Conservation (phyloP, 352 stramenopile species). For the Phytophthora fragariae region DNA sequence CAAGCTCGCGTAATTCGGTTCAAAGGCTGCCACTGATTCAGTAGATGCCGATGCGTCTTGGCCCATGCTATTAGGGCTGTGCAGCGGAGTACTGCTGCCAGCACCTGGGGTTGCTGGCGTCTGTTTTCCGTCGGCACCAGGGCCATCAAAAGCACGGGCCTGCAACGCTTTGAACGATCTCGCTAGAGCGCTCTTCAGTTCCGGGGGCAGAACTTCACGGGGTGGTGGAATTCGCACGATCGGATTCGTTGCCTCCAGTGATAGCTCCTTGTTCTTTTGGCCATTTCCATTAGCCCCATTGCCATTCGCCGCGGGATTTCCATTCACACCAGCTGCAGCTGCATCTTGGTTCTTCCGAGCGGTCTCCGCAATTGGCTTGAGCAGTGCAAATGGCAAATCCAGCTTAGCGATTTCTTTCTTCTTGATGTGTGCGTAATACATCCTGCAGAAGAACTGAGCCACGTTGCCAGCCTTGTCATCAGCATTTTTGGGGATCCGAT, state of each 20-base stretch:
- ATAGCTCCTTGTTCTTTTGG: slow-evolving; percentile 79
- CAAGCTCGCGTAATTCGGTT: slow-evolving; percentile 65
- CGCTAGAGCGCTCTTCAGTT: slow-evolving; percentile 76
- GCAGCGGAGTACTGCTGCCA: slow-evolving; percentile 63
- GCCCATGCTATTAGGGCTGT: slow-evolving; percentile 65
- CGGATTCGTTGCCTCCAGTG: slow-evolving; percentile 74
- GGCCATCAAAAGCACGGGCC: slow-evolving; percentile 64
- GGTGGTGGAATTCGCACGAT: slow-evolving; percentile 80
- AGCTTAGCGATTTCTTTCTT: slow-evolving; percentile 85
- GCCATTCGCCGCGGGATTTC: slow-evolving; percentile 27
- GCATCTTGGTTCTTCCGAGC: slow-evolving; percentile 86
- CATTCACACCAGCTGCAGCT: slow-evolving; percentile 34
- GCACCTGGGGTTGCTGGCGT: slow-evolving; percentile 43
- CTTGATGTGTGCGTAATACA: slow-evolving; percentile 87
- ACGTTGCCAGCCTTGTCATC: slow-evolving; percentile 79
- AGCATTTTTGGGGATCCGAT: slow-evolving; percentile 68
- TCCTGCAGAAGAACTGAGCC: slow-evolving; percentile 84
- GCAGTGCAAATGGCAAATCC: slow-evolving; percentile 73
- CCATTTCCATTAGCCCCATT: slow-evolving; percentile 38
- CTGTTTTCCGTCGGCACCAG: slow-evolving; percentile 48
- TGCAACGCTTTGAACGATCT: slow-evolving; percentile 84
- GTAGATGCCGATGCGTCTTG: slow-evolving; percentile 40
- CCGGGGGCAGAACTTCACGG: slow-evolving; percentile 71
- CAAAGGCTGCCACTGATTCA: slow-evolving; percentile 50
- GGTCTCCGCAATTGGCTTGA: slow-evolving; percentile 79